Conservation (phyloP, 2,329 filamentous ascomycete genomes). For the Scleromitrula shiraiana region DNA sequence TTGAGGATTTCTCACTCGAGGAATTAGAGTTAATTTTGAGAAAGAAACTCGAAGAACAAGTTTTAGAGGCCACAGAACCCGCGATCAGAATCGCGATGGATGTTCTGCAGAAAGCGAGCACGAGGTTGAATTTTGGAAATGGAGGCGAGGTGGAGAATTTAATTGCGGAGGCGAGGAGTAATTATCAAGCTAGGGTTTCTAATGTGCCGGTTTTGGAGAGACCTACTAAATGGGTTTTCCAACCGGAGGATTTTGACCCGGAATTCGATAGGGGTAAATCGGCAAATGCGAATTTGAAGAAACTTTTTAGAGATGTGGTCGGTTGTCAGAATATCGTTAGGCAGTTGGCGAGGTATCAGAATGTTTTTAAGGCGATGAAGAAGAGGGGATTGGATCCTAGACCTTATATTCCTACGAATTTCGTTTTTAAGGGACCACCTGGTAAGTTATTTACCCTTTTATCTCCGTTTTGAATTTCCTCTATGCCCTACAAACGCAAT, state of each 20-base stretch:
- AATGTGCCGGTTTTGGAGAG: slow-evolving; percentile 19
- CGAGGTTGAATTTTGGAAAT: slow-evolving; percentile 61
- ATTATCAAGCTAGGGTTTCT: slow-evolving; percentile 36
- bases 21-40: slow-evolving; percentile 47
- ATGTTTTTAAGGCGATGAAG: slow-evolving; percentile 37
- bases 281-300: slow-evolving; percentile 33
- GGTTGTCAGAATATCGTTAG: slow-evolving; percentile 42
- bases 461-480: too few relatives aligned
- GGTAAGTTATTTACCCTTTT: not conserved
- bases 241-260: slow-evolving; percentile 40
- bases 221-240: slow-evolving; percentile 13
- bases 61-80: slow-evolving; percentile 35
- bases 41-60: slow-evolving; percentile 40
- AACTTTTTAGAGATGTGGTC: slow-evolving; percentile 41
- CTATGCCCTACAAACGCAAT: too few relatives aligned
- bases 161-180: slow-evolving; percentile 39
- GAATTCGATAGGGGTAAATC: slow-evolving; percentile 38
- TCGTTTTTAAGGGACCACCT: slow-evolving; percentile 46
- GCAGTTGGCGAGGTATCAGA: slow-evolving; percentile 41
- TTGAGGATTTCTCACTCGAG: slow-evolving; percentile 55
- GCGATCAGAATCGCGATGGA: slow-evolving; percentile 46
- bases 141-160: slow-evolving; percentile 65
- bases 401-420: slow-evolving; percentile 45
- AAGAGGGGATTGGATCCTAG: slow-evolving; percentile 38
- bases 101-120: slow-evolving; percentile 50